These are phyloP conservation scores for Colletotrichum endophyticum DNA, from an alignment of 2,329 filamentous ascomycete species.

Conservation along the genomic window DNA sequence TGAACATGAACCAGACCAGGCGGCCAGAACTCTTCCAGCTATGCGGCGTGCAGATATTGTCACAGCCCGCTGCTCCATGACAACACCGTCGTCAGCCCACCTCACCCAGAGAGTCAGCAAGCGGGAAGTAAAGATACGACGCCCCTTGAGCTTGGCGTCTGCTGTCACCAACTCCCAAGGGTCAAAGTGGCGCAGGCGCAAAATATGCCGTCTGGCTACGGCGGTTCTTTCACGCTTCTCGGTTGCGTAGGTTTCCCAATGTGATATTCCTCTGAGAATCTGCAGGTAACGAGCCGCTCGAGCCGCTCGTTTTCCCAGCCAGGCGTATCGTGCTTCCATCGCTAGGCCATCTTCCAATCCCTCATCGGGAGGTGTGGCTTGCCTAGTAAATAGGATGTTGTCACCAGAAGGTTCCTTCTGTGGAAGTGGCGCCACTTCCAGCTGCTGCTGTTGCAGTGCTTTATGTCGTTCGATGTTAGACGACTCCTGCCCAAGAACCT, in stretches of 20 bases:
- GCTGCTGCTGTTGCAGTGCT: not conserved
- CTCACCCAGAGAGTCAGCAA: slow-evolving; percentile 1
- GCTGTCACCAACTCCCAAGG: slow-evolving; percentile 24
- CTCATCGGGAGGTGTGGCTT: not conserved
- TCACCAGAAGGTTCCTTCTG: not conserved
- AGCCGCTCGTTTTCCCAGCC: not conserved
- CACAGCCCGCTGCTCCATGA: not conserved
- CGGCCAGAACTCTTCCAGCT: not conserved
- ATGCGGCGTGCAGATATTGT: not conserved
- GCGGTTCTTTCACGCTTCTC: slow-evolving; percentile 71
- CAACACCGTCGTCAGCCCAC: not conserved
- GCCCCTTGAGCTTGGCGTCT: not conserved
- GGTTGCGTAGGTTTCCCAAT: slow-evolving; percentile 69
- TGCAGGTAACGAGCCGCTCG: slow-evolving; percentile 16
- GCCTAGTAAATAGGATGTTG: not conserved
- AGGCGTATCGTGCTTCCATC: not conserved
- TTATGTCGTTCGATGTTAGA: not conserved
- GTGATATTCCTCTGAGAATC: slow-evolving; percentile 21
- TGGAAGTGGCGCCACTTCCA: no score
- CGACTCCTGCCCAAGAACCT: not conserved
- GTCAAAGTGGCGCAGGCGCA: slow-evolving; percentile 54
- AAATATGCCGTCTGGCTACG: slow-evolving; percentile 71
- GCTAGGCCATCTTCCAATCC: not conserved
- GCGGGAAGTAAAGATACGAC: not conserved
- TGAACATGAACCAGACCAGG: not conserved